phyloP scores from a whole-genome alignment of 2,329 filamentous ascomycete genomes.

The Elsinoe batatas region DNA sequence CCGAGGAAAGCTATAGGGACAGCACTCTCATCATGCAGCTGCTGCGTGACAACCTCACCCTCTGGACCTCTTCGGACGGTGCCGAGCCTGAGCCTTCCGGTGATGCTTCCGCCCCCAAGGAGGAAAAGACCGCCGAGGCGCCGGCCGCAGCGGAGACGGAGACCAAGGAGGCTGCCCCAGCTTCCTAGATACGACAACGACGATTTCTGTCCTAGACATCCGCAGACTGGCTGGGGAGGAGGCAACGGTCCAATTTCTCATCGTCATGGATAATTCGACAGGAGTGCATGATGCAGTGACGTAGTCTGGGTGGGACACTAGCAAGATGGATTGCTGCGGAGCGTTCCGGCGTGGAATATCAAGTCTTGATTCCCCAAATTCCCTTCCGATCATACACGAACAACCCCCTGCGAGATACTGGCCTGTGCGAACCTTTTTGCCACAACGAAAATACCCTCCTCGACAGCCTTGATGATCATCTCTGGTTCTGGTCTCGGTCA shows the following conservation, averaged over 20 bases:
- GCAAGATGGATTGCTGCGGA: conserved; percentile 12
- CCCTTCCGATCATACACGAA: conserved; percentile 2
- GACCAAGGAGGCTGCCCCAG: conserved; percentile 42
- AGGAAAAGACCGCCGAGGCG: conserved; percentile 33
- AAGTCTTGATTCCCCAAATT: conserved; percentile 14
- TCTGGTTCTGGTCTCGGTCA: neutral
- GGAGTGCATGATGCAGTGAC: conserved; percentile 10
- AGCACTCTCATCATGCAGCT: conserved; percentile 99
- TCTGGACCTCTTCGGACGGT: conserved; percentile 93
- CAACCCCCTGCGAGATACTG: neutral
- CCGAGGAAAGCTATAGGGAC: conserved; percentile 97
- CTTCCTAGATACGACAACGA: conserved; percentile 18
- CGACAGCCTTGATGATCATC: neutral
- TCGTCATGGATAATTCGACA: conserved; percentile 10
- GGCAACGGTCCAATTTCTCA: conserved; percentile 3
- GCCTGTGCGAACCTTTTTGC: neutral
- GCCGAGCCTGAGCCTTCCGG: conserved; percentile 62
- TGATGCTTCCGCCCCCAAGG: conserved; percentile 47
- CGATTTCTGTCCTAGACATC: conserved; percentile 9
- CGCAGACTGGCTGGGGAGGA: neutral
- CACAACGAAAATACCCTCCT: neutral
- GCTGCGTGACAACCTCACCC: conserved; percentile 92
- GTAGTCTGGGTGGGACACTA: conserved; percentile 11
- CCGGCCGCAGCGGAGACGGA: conserved; percentile 26
- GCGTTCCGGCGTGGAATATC: conserved; percentile 14